Conservation (phyloP, 2,329 filamentous ascomycete genomes). For the Talaromyces sp. region DNA sequence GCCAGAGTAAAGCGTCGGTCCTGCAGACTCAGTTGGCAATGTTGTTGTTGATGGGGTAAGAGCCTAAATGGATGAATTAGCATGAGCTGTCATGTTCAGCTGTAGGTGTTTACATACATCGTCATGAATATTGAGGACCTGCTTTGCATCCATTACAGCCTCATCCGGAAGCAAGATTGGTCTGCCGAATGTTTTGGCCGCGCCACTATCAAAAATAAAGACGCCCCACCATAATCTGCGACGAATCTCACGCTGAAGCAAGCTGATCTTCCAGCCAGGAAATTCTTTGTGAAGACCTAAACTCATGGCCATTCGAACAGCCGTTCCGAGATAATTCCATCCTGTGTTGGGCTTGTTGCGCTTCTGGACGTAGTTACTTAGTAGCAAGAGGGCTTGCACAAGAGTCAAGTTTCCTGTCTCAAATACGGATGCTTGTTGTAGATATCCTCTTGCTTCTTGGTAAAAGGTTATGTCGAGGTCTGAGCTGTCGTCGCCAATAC, state of each 20-base stretch:
- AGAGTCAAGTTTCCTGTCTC: conserved; percentile 54
- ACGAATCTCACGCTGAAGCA: conserved; percentile 46
- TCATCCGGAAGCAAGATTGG: conserved; percentile 51
- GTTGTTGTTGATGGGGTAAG: conserved; percentile 41
- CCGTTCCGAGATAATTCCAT: conserved; percentile 53
- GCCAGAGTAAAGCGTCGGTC: conserved; percentile 48
- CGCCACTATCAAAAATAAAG: conserved; percentile 54
- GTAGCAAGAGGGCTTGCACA: conserved; percentile 51
- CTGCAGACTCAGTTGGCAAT: conserved; percentile 40
- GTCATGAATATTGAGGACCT: conserved; percentile 51
- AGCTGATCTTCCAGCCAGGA: conserved; percentile 49
- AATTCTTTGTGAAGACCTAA: conserved; percentile 56
- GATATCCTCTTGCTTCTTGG: conserved; percentile 49
- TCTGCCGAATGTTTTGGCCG: conserved; percentile 54
- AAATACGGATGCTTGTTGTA: conserved; percentile 50
- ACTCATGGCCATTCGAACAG: conserved; percentile 54
- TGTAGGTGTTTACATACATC: conserved; percentile 25
- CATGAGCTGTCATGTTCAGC: background rate
- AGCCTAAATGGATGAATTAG: conserved; percentile 24
- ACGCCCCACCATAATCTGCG: conserved; percentile 47
- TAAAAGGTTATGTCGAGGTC: conserved; percentile 51
- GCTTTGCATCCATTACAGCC: conserved; percentile 47
- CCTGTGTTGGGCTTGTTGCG: conserved; percentile 55
- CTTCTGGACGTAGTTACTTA: conserved; percentile 56
- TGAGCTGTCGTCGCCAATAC: conserved; percentile 43